Evolutionary conservation across 2,329 filamentous ascomycete species (phyloP), one percentile per base, ranked within the genome.

Genomic region (Verticillium longisporum): DNA sequence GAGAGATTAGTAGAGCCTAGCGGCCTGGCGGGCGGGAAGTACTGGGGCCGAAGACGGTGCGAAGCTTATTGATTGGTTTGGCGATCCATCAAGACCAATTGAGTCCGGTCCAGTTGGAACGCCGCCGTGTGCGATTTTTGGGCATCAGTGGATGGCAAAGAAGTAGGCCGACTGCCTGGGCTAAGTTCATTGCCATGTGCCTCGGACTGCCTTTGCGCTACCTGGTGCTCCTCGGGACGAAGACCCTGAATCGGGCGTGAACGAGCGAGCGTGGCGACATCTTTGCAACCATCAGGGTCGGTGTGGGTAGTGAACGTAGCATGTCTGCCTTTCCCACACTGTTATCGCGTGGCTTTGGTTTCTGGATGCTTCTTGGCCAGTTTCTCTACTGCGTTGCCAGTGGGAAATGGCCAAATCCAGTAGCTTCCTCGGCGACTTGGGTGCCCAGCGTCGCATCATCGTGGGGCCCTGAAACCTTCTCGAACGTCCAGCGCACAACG

Each of bases 391-490:
- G n/a, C 45, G n/a, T 21, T 18, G 45, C 4, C 18, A 6, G 18
- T 50, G n/a, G 45, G 13, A 10, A 50, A 50, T 50, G 18, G 2
- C 45, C 45, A 50, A 50, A 21, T 50, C 21, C 45, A 50, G 45
- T n/a, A 50, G 45, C 45, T 50, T 9, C n/a, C 13, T 10, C n/a
- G 45, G 45, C 45, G 45, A 11, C 18, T 21, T 50, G 45, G 45
- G 45, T 11, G 21, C n/a, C 38, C 45, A 50, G 45, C 15, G 45
- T 50, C 21, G 45, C 45, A 50, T 50, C 45, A 18, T n/a, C 45
- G 58, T 59, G 58, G 58, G 62, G 62, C 34, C 59, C 62, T 65
- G 63, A 65, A 65, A 65, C 63, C 63, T 65, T 65, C 63, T 65
- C 61, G 63, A 65, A 65, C 56, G 45, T 37, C 36, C 26, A 41